Conservation (phyloP, 768 basidiomycete species). For the Tubosaeta sp. region DNA sequence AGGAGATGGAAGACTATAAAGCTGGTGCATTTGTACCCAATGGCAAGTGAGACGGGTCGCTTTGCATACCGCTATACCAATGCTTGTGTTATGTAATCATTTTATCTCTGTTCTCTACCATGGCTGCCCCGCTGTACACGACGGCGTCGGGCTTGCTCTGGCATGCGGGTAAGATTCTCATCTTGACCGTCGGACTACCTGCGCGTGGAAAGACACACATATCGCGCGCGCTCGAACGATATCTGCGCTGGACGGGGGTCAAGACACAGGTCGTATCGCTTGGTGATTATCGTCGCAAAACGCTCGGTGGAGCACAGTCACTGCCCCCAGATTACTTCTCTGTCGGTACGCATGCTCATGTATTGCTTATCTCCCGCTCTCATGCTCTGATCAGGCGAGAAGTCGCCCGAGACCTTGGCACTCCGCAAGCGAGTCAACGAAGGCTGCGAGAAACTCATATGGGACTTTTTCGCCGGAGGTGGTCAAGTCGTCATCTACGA, state of each 20-base stretch:
- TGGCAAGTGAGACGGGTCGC: conserved; percentile 5
- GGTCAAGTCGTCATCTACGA: conserved; percentile 99
- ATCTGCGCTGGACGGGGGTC: conserved; percentile 96
- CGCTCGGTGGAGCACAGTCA: conserved; percentile 81
- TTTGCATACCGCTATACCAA: neutral
- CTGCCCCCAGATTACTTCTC: conserved; percentile 93
- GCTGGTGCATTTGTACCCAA: conserved; percentile 33
- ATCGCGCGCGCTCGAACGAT: conserved; percentile 92
- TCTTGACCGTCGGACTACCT: conserved; percentile 88
- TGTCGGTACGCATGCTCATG: conserved; percentile 43
- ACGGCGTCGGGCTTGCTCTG: conserved; percentile 84
- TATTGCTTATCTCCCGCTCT: neutral
- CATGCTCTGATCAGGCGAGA: conserved; percentile 51
- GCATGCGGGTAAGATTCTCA: conserved; percentile 93
- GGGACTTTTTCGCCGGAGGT: conserved; percentile 79
- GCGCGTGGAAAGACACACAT: conserved; percentile 97
- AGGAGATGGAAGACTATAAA: conserved; percentile 78
- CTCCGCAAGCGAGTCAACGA: conserved; percentile 69
- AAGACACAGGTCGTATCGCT: conserved; percentile 93
- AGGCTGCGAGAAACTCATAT: conserved; percentile 86
- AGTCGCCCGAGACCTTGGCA: conserved; percentile 73
- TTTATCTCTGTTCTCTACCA: neutral
- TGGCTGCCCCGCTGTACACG: conserved; percentile 96
- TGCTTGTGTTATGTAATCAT: conserved; percentile 19
- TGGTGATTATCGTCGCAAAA: conserved; percentile 91